Base-by-base conservation (phyloP, 768 basidiomycete species). In the Leccinum olivaceopallidum region DNA sequence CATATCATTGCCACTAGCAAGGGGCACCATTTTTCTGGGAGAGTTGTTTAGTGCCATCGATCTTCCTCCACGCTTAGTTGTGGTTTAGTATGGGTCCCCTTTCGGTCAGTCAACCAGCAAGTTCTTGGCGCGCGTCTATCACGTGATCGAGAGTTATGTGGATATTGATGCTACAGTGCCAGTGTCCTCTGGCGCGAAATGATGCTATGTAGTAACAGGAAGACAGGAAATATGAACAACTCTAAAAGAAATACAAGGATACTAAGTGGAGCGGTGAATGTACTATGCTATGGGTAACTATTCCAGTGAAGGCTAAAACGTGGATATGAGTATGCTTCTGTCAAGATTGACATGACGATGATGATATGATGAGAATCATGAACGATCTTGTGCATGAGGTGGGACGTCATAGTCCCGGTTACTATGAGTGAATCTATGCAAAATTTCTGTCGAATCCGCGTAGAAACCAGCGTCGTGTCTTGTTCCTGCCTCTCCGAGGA, bases 21-120 rank as follows among this genome's bases (percentile, higher is more conserved):
- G 79, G 42, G 90, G 89, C 9, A 92, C 79, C 6, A 82, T 77
- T 76, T 92, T 92, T 60, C 90, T 80, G 48, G 90, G 90, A 37
- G 90, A 89, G 26, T 80, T 77, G 69, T 77, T 86, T 56, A 89
- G 76, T 53, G 87, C 83, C 89, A 90, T 90, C 53, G 8, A 47
- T 51, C 58, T 57, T 62, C 72, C 68, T 71, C 54, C 57, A 69
- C 57, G 24, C 52, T 37, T n/a, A 20, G 50, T 61, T 24, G 53
- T 34, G 50, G 26, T 51, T 26, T n/a, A 44, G 42, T 44, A 44
- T 39, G 37, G 37, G 37, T 39, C 18, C 37, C 37, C 37, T 39
- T 39, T 39, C 37, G 37, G 37, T 39, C 34, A 1, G 34, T 34
- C 18, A 42, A 42, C 39, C 16, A 16, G 39, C 18, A 42, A 42